Evolutionary conservation across 2,329 filamentous ascomycete species (phyloP).

Genomic region (Fusarium incarnatum): DNA sequence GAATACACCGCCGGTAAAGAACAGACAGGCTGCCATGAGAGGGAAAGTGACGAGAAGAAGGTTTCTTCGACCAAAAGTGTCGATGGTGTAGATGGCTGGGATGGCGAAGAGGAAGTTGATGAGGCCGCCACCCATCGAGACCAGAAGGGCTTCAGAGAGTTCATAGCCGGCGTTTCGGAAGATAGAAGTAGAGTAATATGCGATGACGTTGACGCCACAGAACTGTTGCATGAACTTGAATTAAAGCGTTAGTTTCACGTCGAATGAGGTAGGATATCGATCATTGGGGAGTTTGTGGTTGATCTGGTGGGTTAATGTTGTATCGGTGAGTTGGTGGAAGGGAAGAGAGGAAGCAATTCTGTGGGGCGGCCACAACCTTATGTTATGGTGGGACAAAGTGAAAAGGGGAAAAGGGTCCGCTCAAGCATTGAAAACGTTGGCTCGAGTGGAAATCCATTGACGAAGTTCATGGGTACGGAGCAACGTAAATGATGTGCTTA

Average conservation of each 20-base stretch:
- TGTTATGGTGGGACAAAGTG: too few species aligned
- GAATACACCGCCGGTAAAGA: slow-evolving; percentile 65
- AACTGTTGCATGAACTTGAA: slow-evolving; percentile 52
- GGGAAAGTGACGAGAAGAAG: slow-evolving; percentile 69
- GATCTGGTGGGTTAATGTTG: too few species aligned
- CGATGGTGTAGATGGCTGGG: slow-evolving; percentile 69
- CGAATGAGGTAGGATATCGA: too few species aligned
- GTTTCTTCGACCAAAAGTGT: slow-evolving; percentile 67
- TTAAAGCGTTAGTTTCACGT: too few species aligned
- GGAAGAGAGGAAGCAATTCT: too few species aligned
- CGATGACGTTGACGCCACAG: slow-evolving; percentile 64
- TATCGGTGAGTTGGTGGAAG: too few species aligned
- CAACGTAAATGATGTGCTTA: slow-evolving; percentile 7
- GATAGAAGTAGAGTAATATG: slow-evolving; percentile 65
- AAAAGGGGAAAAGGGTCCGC: too few species aligned
- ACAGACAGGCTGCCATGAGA: slow-evolving; percentile 65
- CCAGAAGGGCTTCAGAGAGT: slow-evolving; percentile 59
- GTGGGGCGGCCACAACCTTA: too few species aligned
- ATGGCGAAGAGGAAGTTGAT: slow-evolving; percentile 70
- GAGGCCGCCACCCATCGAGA: slow-evolving; percentile 67
- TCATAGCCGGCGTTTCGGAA: slow-evolving; percentile 55
- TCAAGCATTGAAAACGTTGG: too few species aligned
- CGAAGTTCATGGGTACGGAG: too few species aligned
- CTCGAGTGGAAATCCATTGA: too few species aligned
- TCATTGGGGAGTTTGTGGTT: too few species aligned